Base-by-base conservation (phyloP, 192 early-diverging fungal species). In the Entomortierella parvispora region DNA sequence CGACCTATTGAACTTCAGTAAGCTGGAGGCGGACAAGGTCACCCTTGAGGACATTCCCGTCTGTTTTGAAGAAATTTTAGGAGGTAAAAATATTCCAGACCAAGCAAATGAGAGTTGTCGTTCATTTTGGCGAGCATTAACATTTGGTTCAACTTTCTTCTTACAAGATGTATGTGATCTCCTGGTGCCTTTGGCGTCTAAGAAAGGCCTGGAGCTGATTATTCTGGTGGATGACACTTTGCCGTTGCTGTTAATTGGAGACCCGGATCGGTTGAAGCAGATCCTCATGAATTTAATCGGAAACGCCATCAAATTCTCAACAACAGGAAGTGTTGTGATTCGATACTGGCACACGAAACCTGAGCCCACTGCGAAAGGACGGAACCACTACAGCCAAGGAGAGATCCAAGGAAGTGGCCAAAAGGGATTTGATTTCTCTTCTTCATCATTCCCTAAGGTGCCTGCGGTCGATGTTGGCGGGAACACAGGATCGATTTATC, bases 221-320 rank as follows among this genome's bases (percentile, higher is more conserved):
- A 85, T 85, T 32, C 66, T 81, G 18, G 80, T 90, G 37, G 88
- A 91, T 34, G 76, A 84, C 5, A 80, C 81, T 26, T 83, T 94
- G 0, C 86, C 90, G 0, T 72, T 84, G 37, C 69, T 80, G 53
- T 65, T 92, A 2, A 85, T 92, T 34, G 88, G 88, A 25, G 93
- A 94, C 64, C 86, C 85, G 8, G 80, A 90, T 45, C 77, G 93
- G 10, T 68, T 92, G 47, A 82, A 88, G 29, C 93, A 94, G 78
- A 82, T 93, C 18, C 59, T 94, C 26, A 91, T 89, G 48, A 94
- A 94, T 54, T 69, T 94, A 26, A 84, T 90, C 2, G 88, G 88
- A 32, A 94, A 94, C 63, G 87, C 90, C 18, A 81, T 94, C 61
- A 94, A 94, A 65, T 84, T 77, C 34, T 77, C 74, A 8, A 68